These are phyloP conservation scores for Wickerhamiella dianesei DNA, from an alignment of 805 yeast species.

Conservation along the genomic window DNA sequence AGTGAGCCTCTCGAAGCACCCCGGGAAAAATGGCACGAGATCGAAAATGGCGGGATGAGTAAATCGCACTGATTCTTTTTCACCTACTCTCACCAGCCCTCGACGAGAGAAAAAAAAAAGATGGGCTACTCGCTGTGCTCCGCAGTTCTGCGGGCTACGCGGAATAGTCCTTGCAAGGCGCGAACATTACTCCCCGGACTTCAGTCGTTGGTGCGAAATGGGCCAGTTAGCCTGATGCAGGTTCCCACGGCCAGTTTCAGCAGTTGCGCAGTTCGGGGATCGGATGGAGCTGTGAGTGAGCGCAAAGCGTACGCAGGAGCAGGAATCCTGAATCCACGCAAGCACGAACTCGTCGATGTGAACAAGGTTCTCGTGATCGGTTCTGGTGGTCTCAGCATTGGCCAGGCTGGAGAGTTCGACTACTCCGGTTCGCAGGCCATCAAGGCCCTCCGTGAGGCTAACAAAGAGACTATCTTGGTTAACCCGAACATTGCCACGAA, in stretches of 20 bases:
- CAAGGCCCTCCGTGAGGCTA: slow-evolving; percentile 84
- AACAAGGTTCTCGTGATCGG: slow-evolving; percentile 83
- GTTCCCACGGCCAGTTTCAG: neutral
- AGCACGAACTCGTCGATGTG: slow-evolving; percentile 53
- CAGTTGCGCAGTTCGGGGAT: neutral
- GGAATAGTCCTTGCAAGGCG: slow-evolving; percentile 15
- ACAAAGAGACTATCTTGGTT: slow-evolving; percentile 70
- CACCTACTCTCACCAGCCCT: neutral
- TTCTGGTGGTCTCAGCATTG: slow-evolving; percentile 93
- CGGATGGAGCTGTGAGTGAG: neutral
- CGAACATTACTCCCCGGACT: slow-evolving; percentile 5
- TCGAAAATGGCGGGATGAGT: neutral
- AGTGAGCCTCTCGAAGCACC: neutral
- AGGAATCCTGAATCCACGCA: slow-evolving; percentile 25
- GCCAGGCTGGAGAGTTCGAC: slow-evolving; percentile 98
- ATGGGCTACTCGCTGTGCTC: neutral
- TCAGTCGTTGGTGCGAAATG: neutral
- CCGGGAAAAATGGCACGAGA: neutral
- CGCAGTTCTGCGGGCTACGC: slow-evolving; percentile 13
- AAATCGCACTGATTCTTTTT: neutral
- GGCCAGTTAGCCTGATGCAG: neutral
- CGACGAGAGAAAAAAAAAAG: neutral
- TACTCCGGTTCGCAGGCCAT: slow-evolving; percentile 94
- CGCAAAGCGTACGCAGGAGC: slow-evolving; percentile 26
- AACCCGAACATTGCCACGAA: slow-evolving; percentile 96